Conservation (phyloP, 2,329 filamentous ascomycete species). For the Curvularia lunata region DNA sequence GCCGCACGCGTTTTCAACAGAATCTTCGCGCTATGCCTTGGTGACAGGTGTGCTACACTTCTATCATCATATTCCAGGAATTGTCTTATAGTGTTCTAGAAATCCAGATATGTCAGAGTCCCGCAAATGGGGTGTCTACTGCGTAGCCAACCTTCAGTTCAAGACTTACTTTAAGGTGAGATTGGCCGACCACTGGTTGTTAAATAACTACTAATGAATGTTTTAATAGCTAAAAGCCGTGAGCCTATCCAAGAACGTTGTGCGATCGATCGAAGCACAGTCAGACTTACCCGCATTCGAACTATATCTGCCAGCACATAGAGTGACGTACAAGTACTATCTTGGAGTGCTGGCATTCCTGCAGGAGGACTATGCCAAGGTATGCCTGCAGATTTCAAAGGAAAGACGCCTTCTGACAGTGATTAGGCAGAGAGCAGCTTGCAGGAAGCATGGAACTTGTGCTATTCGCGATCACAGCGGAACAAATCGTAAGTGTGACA, state of each 20-base stretch:
- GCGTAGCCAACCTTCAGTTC: slow-evolving; percentile 91
- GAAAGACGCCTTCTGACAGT: slow-evolving; percentile 21
- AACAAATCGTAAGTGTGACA: slow-evolving; percentile 73
- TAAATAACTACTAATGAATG: slow-evolving; percentile 7
- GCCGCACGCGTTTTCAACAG: slow-evolving; percentile 88
- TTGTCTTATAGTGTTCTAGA: slow-evolving; percentile 55
- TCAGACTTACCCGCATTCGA: slow-evolving; percentile 82
- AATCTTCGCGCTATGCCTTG: slow-evolving; percentile 88
- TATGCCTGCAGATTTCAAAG: slow-evolving; percentile 46
- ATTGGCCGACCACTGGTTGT: not conserved
- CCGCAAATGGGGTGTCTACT: slow-evolving; percentile 97
- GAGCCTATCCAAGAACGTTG: slow-evolving; percentile 85
- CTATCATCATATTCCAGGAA: slow-evolving; percentile 9
- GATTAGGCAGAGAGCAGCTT: slow-evolving; percentile 59
- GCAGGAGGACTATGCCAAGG: slow-evolving; percentile 88
- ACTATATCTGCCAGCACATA: slow-evolving; percentile 84
- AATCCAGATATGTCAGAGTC: slow-evolving; percentile 79
- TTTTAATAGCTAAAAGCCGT: slow-evolving; percentile 73
- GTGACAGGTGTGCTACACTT: slow-evolving; percentile 70
- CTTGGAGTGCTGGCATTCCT: slow-evolving; percentile 91
- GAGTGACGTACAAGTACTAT: slow-evolving; percentile 96
- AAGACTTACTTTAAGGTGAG: slow-evolving; percentile 91
- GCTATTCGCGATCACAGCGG: slow-evolving; percentile 71
- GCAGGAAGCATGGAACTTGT: slow-evolving; percentile 80
- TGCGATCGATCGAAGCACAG: slow-evolving; percentile 78